Evolutionary conservation across 345 rosid species (phyloP).

Genomic region (Kandelia obovata): DNA sequence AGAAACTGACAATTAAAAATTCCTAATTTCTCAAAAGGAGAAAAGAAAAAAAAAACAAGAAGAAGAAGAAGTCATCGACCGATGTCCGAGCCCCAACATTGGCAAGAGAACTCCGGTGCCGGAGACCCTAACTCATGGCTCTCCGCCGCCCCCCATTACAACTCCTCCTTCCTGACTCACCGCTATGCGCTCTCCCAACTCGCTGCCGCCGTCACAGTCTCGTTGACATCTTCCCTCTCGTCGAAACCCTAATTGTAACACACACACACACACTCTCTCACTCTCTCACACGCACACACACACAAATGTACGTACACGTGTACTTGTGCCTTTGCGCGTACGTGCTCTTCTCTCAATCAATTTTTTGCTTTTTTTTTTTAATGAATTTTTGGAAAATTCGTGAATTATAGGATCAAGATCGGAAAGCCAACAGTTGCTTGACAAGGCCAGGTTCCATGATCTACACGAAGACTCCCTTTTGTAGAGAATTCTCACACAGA

Average conservation of each 20-base stretch:
- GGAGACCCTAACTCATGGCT: conserved; percentile 70
- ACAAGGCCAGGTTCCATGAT: conserved; percentile 74
- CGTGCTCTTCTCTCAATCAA: background rate
- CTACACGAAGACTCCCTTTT: conserved; percentile 85
- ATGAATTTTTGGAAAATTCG: background rate
- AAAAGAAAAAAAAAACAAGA: background rate
- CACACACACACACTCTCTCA: background rate
- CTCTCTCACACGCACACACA: background rate
- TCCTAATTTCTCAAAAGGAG: background rate
- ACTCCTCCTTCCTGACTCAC: conserved; percentile 46
- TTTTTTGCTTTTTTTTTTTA: background rate
- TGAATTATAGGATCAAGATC: conserved; percentile 41
- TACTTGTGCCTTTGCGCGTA: background rate
- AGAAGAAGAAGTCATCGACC: background rate
- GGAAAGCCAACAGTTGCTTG: conserved; percentile 69
- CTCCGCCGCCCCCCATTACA: conserved; percentile 26
- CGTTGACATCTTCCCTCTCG: conserved; percentile 84
- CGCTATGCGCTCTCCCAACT: conserved; percentile 22
- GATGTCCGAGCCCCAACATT: conserved; percentile 61
- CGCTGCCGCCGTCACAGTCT: conserved; percentile 44
- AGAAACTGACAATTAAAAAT: background rate
- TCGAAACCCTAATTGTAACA: conserved; percentile 77
- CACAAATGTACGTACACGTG: background rate
- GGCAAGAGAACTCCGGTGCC: conserved; percentile 51
- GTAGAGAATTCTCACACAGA: conserved; percentile 58